Evolutionary conservation across 805 yeast species (phyloP), one percentile per base, ranked within the genome.

Genomic region (Debaryomyces hansenii): DNA sequence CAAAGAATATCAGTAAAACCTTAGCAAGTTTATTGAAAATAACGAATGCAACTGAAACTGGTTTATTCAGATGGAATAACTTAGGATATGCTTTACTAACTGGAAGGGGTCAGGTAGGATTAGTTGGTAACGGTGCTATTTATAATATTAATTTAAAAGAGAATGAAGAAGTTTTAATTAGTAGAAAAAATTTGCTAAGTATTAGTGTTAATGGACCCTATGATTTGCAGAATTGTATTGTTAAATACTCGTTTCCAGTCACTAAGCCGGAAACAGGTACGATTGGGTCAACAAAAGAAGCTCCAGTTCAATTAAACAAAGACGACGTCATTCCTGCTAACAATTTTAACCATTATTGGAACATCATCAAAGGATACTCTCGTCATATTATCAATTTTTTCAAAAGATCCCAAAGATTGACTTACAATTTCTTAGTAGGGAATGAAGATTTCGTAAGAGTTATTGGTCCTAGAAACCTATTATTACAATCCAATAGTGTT

Each of bases 71-170:
- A 16, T 67, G 69, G 63, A 49, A 50, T 29, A 62, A 60, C 28
- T 43, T 64, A 10, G 83, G 83, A 0, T 82, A 74, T 55, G 65
- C 74, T 0, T 63, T 78, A 32, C 51, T 81, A 5, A 72, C 77
- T 20, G 87, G 88, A 1, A 68, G 87, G 48, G 88, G 88, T 0
- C 75, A 71, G 42, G 71, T 71, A 2, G 81, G 82, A 1, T 51
- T 83, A 12, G 77, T 72, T 12, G 87, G 85, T 1, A 64, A 68
- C 20, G 87, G 87, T 0, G 70, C 78, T 10, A 60, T 83, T 18
- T 80, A 79, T 58, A 74, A 71, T 48, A 62, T 81, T 12, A 66
- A 66, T 28, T 58, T 83, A 20, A 64, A 55, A 3, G 72, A 66
- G 14, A 72, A 60, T 18, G 87, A 83, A 51, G 77, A 76, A 36